Evolutionary conservation across 345 rosid species (phyloP).

Genomic region (Lepidium didymum): DNA sequence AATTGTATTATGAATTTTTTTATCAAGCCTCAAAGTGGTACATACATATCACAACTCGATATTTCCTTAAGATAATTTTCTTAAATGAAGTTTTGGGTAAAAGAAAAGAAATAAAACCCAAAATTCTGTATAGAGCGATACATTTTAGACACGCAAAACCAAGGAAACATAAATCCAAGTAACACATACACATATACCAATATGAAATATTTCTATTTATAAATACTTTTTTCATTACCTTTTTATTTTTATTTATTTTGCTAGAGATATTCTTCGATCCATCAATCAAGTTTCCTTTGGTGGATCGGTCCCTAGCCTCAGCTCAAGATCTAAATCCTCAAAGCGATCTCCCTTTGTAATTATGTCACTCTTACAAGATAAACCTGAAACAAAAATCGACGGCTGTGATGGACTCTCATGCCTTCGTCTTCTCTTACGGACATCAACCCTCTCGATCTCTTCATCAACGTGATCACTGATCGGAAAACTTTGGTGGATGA

Average conservation of each 20-base stretch:
- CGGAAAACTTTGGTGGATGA: constrained; percentile 43
- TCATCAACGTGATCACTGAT: constrained; percentile 14
- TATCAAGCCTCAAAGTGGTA: too few relatives aligned
- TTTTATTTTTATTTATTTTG: background rate
- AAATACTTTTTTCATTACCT: background rate
- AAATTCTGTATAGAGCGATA: background rate
- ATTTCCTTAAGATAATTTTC: background rate
- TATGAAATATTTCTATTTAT: background rate
- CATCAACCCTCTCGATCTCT: constrained; percentile 20
- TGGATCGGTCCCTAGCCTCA: constrained; percentile 60
- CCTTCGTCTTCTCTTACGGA: constrained; percentile 48
- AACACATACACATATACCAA: constrained; percentile 11
- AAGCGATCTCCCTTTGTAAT: constrained; percentile 26
- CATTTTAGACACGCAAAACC: constrained; percentile 13
- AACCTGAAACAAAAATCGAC: constrained; percentile 35
- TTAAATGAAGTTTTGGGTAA: background rate
- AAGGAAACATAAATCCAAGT: constrained; percentile 14
- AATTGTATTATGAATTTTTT: too few relatives aligned
- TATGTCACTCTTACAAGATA: constrained; percentile 32
- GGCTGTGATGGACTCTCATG: constrained; percentile 38
- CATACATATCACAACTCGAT: background rate
- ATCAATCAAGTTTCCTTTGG: constrained; percentile 48
- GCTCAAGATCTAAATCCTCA: constrained; percentile 92
- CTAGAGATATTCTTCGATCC: constrained; percentile 13
- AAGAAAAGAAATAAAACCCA: background rate